Conservation (phyloP, 495 filamentous ascomycete species). For the Neurospora sp. region DNA sequence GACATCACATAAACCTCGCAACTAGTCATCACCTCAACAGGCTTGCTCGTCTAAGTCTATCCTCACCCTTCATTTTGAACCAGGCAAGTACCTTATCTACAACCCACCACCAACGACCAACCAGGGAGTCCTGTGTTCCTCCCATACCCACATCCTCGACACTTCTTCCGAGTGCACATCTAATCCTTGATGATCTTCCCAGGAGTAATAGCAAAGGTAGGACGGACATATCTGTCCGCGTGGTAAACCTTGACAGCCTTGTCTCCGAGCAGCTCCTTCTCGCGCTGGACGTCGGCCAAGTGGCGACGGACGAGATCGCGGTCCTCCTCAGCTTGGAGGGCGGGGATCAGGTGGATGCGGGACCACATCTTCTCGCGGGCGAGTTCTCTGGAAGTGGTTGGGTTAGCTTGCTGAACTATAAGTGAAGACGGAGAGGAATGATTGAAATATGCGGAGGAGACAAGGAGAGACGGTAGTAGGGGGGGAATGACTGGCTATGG, state of each 20-base stretch:
- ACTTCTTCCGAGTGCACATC: not conserved
- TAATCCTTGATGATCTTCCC: slow-evolving; percentile 39
- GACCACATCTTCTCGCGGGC: slow-evolving; percentile 96
- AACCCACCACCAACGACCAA: not conserved
- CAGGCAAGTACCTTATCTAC: not conserved
- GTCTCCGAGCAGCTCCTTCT: slow-evolving; percentile 78
- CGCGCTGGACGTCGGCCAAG: slow-evolving; percentile 75
- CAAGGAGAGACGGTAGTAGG: not conserved
- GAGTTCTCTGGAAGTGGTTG: slow-evolving; percentile 55
- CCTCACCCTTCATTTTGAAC: not conserved
- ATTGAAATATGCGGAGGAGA: not conserved
- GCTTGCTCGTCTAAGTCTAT: not conserved
- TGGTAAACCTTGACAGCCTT: slow-evolving; percentile 68
- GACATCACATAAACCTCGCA: not conserved
- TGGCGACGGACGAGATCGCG: slow-evolving; percentile 81
- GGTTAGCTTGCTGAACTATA: not conserved
- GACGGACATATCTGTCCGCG: slow-evolving; percentile 73
- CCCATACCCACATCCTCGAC: not conserved
- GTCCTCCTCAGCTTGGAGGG: slow-evolving; percentile 93
- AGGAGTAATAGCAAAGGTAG: slow-evolving; percentile 58
- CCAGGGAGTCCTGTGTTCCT: not conserved
- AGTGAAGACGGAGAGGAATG: not conserved
- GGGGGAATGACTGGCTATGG: slow-evolving; percentile 2
- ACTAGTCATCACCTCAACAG: not conserved
- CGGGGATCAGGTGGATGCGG: slow-evolving; percentile 81